Percentiles rank a stretch among this genome's conserved stretches.
phyloP scores from a whole-genome alignment of 2,329 filamentous ascomycete genomes.

The Talaromyces marneffei region DNA sequence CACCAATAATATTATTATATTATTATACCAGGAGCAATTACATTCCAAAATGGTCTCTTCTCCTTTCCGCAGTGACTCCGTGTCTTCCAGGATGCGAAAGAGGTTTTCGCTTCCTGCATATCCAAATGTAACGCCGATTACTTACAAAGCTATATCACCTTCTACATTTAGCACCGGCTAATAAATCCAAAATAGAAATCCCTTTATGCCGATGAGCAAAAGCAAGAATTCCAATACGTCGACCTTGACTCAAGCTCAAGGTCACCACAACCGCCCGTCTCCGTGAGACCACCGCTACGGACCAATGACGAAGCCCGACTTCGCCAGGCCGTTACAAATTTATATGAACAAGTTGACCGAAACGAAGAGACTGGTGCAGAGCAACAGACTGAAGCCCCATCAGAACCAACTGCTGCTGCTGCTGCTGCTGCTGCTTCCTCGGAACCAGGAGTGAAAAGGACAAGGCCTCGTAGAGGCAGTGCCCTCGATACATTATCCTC shows the following conservation, averaged over 20 bases:
- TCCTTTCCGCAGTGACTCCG: background rate
- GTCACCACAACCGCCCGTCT: background rate
- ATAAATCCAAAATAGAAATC: background rate
- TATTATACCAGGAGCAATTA: background rate
- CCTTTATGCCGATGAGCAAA: background rate
- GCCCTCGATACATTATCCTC: background rate
- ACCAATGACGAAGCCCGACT: background rate
- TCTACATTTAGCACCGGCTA: background rate
- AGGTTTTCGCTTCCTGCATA: background rate
- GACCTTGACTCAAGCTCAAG: background rate
- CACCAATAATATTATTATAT: too few relatives aligned
- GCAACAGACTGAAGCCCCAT: background rate
- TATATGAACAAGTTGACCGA: background rate
- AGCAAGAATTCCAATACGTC: background rate
- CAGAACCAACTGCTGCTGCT: background rate
- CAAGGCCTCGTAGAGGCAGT: background rate
- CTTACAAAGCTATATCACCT: too few relatives aligned
- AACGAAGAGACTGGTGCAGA: background rate
- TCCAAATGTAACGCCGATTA: background rate
- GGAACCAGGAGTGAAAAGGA: background rate
- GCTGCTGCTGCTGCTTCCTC: background rate
- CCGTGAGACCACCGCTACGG: background rate
- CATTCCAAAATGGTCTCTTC: conserved; percentile 1
- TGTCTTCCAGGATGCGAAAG: conserved; percentile 3
- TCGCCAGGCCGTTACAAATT: background rate